A percentile compares a stretch with the other conserved stretches of the same genome.
Conservation (phyloP, 306 rosid species). For the Gastrolobium bilobum region DNA sequence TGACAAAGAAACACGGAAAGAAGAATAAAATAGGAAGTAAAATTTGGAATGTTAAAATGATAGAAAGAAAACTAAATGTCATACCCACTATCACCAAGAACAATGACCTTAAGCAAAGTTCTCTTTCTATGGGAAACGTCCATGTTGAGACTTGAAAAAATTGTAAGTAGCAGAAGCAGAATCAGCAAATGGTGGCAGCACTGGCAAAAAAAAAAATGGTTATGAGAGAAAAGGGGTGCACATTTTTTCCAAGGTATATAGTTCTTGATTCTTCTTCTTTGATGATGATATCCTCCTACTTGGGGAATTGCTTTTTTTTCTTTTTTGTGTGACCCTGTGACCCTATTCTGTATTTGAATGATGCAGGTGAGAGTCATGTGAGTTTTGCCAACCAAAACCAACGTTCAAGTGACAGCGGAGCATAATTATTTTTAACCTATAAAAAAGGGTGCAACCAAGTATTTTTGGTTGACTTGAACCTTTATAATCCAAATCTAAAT, state of each 20-base stretch:
- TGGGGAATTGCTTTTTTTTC: conserved; percentile 28
- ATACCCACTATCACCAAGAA: conserved; percentile 97
- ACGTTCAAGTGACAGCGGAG: conserved; percentile 66
- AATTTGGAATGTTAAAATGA: background rate
- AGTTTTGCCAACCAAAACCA: conserved; percentile 67
- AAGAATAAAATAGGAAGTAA: background rate
- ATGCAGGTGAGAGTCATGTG: conserved; percentile 61
- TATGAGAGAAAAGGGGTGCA: conserved; percentile 40
- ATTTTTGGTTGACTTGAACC: conserved; percentile 42
- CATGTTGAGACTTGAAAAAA: conserved; percentile 53
- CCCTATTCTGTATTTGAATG: conserved; percentile 55
- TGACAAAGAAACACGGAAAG: background rate
- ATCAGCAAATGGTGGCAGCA: background rate
- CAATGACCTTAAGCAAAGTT: conserved; percentile 84
- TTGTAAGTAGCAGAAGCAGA: conserved; percentile 13
- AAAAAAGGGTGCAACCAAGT: background rate
- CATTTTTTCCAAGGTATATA: conserved; percentile 36
- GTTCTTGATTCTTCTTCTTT: conserved; percentile 55
- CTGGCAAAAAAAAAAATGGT: background rate
- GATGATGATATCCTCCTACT: conserved; percentile 25
- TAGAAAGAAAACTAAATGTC: background rate
- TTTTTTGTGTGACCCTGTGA: background rate
- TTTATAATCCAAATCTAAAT: background rate
- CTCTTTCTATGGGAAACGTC: conserved; percentile 64
- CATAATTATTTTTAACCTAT: conserved; percentile 38